A percentile compares a stretch with the other conserved stretches of the same genome.
These are phyloP conservation scores for Cytospora chrysosperma DNA, from an alignment of 2,329 filamentous ascomycete genomes.

Conservation along the genomic window DNA sequence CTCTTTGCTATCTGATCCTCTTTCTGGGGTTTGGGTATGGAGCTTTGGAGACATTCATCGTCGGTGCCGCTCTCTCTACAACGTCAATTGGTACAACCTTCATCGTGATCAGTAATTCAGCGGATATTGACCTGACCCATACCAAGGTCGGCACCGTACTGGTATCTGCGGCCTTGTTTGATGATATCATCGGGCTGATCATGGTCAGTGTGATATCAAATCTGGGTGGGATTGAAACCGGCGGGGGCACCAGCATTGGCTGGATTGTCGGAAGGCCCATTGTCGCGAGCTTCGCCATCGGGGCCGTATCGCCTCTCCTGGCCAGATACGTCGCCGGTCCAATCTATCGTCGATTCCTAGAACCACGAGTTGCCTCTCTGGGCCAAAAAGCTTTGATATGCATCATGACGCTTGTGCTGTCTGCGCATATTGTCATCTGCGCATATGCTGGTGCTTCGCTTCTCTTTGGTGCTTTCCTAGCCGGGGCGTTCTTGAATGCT, in stretches of 20 bases:
- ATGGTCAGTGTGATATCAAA: slow-evolving; percentile 36
- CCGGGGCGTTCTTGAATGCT: slow-evolving; percentile 39
- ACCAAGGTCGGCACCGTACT: slow-evolving; percentile 44
- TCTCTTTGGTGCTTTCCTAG: slow-evolving; percentile 40
- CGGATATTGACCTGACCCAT: slow-evolving; percentile 40
- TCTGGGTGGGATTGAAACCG: slow-evolving; percentile 26
- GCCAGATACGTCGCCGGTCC: slow-evolving; percentile 41
- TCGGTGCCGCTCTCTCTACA: slow-evolving; percentile 18
- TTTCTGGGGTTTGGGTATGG: slow-evolving; percentile 43
- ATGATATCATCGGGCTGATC: slow-evolving; percentile 46
- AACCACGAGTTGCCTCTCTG: slow-evolving; percentile 34
- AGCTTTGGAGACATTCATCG: slow-evolving; percentile 22
- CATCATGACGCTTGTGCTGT: slow-evolving; percentile 36
- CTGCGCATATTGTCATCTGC: slow-evolving; percentile 32
- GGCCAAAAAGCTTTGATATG: slow-evolving; percentile 31
- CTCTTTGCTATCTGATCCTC: slow-evolving; percentile 42
- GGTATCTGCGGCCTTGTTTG: slow-evolving; percentile 46
- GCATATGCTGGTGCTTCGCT: slow-evolving; percentile 38
- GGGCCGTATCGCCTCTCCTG: slow-evolving; percentile 35
- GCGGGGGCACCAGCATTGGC: slow-evolving; percentile 32
- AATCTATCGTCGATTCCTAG: slow-evolving; percentile 35
- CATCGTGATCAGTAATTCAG: slow-evolving; percentile 34
- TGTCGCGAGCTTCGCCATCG: slow-evolving; percentile 38
- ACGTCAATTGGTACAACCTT: slow-evolving; percentile 25
- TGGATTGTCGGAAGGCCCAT: slow-evolving; percentile 40